Evolutionary conservation across 2,329 filamentous ascomycete species (phyloP).

Genomic region (Fusarium austroafricanum): DNA sequence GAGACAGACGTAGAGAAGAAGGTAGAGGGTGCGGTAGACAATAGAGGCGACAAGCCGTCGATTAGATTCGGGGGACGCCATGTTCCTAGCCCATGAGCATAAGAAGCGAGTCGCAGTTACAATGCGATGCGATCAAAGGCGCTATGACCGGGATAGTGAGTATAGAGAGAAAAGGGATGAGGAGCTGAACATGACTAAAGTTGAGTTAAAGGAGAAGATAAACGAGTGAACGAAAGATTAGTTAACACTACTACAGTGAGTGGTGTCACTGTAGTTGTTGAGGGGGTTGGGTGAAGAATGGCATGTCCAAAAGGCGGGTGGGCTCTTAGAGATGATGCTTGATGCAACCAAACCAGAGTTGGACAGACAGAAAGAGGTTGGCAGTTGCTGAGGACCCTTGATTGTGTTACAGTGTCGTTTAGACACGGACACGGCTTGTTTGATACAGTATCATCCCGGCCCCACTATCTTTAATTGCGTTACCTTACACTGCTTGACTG

Average conservation of each 20-base stretch:
- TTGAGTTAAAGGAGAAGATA: conserved; percentile 20
- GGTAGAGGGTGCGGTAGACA: conserved; percentile 84
- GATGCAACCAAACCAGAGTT: conserved; percentile 16
- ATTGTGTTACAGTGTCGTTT: background rate
- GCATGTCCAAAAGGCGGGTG: conserved; percentile 34
- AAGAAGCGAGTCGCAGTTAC: conserved; percentile 6
- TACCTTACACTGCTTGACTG: background rate
- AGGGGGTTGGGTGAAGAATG: conserved; percentile 39
- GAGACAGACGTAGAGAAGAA: conserved; percentile 78
- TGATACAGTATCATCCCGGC: background rate
- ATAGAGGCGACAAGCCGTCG: conserved; percentile 75
- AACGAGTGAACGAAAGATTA: conserved; percentile 31
- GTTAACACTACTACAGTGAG: background rate
- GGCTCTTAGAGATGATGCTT: conserved; percentile 7
- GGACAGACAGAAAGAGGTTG: conserved; percentile 33
- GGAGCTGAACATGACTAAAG: conserved; percentile 47
- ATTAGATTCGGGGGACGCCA: conserved; percentile 54
- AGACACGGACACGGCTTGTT: background rate
- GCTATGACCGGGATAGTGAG: conserved; percentile 27
- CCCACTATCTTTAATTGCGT: conserved; percentile 28
- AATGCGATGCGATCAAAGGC: conserved; percentile 4
- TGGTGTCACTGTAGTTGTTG: conserved; percentile 29
- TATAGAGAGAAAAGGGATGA: conserved; percentile 26
- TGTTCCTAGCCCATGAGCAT: conserved; percentile 30
- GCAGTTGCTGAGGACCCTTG: conserved; percentile 22